Evolutionary conservation across 2,329 filamentous ascomycete species (phyloP), one percentile per base, ranked within the genome.

Genomic region (Hypoxylon sp.): DNA sequence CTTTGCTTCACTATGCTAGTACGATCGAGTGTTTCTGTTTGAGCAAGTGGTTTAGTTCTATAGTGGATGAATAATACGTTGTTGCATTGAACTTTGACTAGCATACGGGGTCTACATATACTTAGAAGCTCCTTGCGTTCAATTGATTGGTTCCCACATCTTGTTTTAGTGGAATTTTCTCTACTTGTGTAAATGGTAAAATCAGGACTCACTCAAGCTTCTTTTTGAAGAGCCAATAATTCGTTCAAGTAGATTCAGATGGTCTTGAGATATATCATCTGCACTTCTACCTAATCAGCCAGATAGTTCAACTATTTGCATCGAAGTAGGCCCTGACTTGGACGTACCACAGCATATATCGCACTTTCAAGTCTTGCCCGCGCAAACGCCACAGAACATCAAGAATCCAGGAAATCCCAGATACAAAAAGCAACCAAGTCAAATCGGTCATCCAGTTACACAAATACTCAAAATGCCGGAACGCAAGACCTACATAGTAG

Each of bases 401-500:
- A 19, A 36, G 6, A 30, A 30, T 9, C 28, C 28, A 30, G 11
- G 21, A n/a, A 6, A 41, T 3, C 13, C 17, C 7, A 56, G 14
- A 52, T 1, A 36, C 10, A 17, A 3, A 53, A 36, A 5, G 3
- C 2, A 52, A 52, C 14, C n/a, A 13, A 23, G 30, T 11, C 3
- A 19, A 17, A 5, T 9, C 48, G 2, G 9, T 2, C 36, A 43
- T 4, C 14, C 21, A 30, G 7, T 13, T 17, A 34, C 4, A 34
- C 10, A 45, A 17, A 59, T 62, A 41, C 45, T 5, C 14, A 28
- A 34, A 30, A 77, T 76, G 75, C 70, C 74, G 2, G 59, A 61
- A 46, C 72, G 79, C 71, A 92, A 94, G 81, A 94, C 90, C 46
- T 98, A 96, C 82, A 92, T 98, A 75, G 94, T 98, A 74, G 95